These are phyloP conservation scores for Drosera capensis DNA, from an alignment of 148 eudicot species.

Conservation along the genomic window DNA sequence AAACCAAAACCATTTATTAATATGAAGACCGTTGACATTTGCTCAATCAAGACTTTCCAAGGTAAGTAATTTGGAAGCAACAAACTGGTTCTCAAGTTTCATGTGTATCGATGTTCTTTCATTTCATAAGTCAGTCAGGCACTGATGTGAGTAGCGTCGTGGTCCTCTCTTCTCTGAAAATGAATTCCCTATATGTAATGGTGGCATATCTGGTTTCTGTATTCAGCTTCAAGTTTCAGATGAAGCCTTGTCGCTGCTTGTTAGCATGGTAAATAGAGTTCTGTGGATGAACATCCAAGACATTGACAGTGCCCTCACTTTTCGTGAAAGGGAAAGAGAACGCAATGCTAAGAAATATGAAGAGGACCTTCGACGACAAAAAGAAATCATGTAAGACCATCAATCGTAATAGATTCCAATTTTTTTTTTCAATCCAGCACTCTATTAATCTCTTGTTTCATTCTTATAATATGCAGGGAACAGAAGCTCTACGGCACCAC, in stretches of 20 bases:
- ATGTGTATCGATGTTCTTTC: too few species aligned
- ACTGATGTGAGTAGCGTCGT: too few species aligned
- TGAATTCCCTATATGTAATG: too few species aligned
- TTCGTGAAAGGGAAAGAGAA: slow-evolving; percentile 62
- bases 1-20: too few species aligned
- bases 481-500: slow-evolving; percentile 73
- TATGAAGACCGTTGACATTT: too few species aligned
- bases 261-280: slow-evolving; percentile 84
- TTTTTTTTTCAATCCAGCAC: background rate
- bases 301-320: slow-evolving; percentile 55
- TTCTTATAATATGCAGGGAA: slow-evolving; percentile 39
- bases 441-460: slow-evolving; percentile 1
- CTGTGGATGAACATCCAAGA: slow-evolving; percentile 70
- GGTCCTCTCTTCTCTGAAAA: too few species aligned
- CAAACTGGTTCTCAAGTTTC: too few species aligned
- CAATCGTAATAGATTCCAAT: background rate
- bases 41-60: too few species aligned
- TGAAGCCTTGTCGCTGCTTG: slow-evolving; percentile 53
- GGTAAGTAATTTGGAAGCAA: too few species aligned
- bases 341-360: slow-evolving; percentile 32
- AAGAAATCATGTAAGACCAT: slow-evolving; percentile 45
- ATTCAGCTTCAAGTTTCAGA: slow-evolving; percentile 91
- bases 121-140: too few species aligned
- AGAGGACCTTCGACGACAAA: slow-evolving; percentile 45
- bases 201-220: slow-evolving; percentile 11